These are phyloP conservation scores for Tricholomella constricta DNA, from an alignment of 768 basidiomycete genomes.

Conservation along the genomic window DNA sequence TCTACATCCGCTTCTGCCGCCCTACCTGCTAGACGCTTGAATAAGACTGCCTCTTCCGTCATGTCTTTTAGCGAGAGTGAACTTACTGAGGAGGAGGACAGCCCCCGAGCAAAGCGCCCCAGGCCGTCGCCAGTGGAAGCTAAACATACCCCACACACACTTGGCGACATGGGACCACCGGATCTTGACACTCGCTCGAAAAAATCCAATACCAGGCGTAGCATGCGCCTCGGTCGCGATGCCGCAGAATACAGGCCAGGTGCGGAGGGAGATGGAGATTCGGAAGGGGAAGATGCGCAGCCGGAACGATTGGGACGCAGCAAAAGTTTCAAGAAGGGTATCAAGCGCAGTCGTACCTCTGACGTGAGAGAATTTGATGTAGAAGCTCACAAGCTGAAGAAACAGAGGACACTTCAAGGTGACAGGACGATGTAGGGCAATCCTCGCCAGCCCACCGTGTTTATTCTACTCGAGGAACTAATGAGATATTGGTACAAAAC, in stretches of 20 bases:
- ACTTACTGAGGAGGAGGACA: slow-evolving; percentile 28
- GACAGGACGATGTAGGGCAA: no score
- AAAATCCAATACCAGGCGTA: not conserved
- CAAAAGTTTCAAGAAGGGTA: slow-evolving; percentile 27
- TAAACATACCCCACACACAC: slow-evolving; percentile 16
- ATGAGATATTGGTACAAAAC: no score
- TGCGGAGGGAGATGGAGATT: not conserved
- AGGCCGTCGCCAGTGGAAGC: slow-evolving; percentile 26
- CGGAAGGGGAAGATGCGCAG: not conserved
- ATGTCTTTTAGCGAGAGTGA: slow-evolving; percentile 29
- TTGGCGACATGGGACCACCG: slow-evolving; percentile 2
- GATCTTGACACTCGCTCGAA: not conserved
- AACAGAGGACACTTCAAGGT: slow-evolving; percentile 28
- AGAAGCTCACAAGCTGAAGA: slow-evolving; percentile 36
- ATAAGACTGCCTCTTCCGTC: slow-evolving; percentile 23
- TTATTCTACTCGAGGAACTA: no score
- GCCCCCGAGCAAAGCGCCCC: slow-evolving; percentile 26
- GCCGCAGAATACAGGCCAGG: not conserved
- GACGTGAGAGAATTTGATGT: slow-evolving; percentile 28
- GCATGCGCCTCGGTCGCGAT: slow-evolving; percentile 3
- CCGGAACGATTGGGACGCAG: slow-evolving; percentile 1
- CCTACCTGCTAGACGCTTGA: slow-evolving; percentile 16
- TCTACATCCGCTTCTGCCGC: slow-evolving; percentile 30
- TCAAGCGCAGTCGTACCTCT: slow-evolving; percentile 38
- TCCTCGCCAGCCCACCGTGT: no score